Base-by-base conservation (phyloP, 805 yeast genomes). In the Wickerhamomyces hampshirensis region DNA sequence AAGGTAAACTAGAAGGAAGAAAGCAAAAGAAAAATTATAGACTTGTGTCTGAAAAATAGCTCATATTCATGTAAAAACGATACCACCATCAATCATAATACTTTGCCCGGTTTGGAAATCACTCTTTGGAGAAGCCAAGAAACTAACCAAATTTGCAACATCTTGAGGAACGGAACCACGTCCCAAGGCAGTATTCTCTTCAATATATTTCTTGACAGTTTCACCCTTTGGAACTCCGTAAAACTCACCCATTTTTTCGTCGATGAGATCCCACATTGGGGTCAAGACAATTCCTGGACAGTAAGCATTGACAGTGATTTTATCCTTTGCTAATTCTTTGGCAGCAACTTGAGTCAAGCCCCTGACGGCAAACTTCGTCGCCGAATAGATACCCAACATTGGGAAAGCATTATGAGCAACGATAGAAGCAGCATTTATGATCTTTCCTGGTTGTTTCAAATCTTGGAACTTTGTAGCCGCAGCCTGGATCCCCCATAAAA, bases 271-370 rank as follows among this genome's bases (percentile, higher is more conserved):
- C 55, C 60, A 52, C 59, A 65, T 53, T 40, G 63, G 62, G 1
- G 70, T 65, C n/a, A 55, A 44, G n/a, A 63, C 66, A 35, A 59
- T 58, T 23, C 68, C 70, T 14, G 69, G 69, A 40, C 62, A 60
- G 38, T 63, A 59, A 4, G 59, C 44, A 41, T 66, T 66, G 12
- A 64, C 63, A n/a, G 64, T 58, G 37, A 66, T 60, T 33, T 60
- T 56, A 23, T 58, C 36, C 6, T 48, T 37, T 0, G 67, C 67
- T 40, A 59, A 47, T 40, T 66, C 70, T 32, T 59, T 51, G 5
- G 71, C 66, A 37, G 63, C 59, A 12, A 58, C 50, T 38, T 62
- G 62, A 5, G 68, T 63, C 23, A 66, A 44, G 14, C 55, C 59
- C 33, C 52, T 58, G 9, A 66, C 61, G 4, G 68, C 69, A 33